Base-by-base conservation (phyloP, 2,329 filamentous ascomycete species). In the Ascochyta rabiei region DNA sequence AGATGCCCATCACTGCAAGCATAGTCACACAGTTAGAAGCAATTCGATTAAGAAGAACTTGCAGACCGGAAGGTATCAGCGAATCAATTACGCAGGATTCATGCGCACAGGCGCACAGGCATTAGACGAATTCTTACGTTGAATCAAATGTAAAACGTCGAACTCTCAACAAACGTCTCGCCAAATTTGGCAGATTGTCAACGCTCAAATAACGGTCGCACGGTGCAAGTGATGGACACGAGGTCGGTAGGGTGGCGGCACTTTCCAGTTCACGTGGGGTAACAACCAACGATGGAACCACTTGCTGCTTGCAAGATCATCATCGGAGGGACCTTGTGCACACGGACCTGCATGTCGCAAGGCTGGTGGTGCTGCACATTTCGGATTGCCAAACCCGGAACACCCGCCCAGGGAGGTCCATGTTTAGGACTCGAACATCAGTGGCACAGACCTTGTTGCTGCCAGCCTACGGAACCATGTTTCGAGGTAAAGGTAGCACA, bases 381-480 rank as follows among this genome's bases (percentile, higher is more conserved):
- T 35, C 52, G 52, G 52, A 23, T 49, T 46, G 26, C 52, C 46
- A 37, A 13, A 39, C 41, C 46, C 50, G 50, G 52, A 35, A 16
- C 9, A 24, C 26, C 46, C 52, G 30, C 13, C 33, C 41, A 41
- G 45, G 46, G 41, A 33, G 35, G 28, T 37, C 52, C 41, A 46
- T 46, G 52, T 46, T 49, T 50, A 28, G 52, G 4, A 18, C 18
- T 16, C 24, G 26, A 42, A 30, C 52, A 55, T 34, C 41, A 41
- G 46, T 55, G 37, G 52, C 52, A 55, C 52, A 23, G 52, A 55
- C 52, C 46, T 18, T 35, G 52, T 30, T 35, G 46, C 35, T 37
- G 46, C 46, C 15, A 42, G 30, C 46, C 46, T 41, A 50, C 30
- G 40, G 52, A 55, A 50, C 52, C 52, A 55, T 55, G 52, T 54